A percentile compares a stretch with the other conserved stretches of the same genome.
phyloP scores from a whole-genome alignment of 129 eudicot species.

The Calendula officinalis region DNA sequence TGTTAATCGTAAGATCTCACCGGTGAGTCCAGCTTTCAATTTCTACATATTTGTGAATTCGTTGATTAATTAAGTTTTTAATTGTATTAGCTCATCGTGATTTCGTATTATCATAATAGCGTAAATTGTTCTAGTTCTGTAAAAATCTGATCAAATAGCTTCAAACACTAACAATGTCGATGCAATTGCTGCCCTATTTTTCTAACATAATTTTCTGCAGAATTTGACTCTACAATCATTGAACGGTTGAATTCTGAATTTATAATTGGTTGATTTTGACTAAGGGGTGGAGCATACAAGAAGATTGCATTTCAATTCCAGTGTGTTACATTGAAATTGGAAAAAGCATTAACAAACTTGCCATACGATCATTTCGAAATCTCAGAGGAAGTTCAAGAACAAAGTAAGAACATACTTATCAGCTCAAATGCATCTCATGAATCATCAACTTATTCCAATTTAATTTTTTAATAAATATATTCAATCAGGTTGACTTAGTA shows the following conservation, averaged over 20 bases:
- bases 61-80: neutral
- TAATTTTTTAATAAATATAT: neutral
- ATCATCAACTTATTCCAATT: neutral
- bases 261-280: slow-evolving; percentile 20
- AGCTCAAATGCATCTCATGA: neutral
- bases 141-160: neutral
- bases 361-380: slow-evolving; percentile 64
- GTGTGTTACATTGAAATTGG: slow-evolving; percentile 81
- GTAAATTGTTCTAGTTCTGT: no score
- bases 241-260: neutral
- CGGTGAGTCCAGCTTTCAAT: slow-evolving; percentile 41
- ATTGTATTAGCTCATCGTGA: slow-evolving; percentile 1
- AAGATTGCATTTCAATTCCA: slow-evolving; percentile 77
- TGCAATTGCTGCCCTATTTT: neutral
- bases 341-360: slow-evolving; percentile 57
- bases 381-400: slow-evolving; percentile 93
- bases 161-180: neutral
- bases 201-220: neutral
- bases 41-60: no score
- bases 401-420: slow-evolving; percentile 39
- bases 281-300: slow-evolving; percentile 72
- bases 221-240: neutral
- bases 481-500: slow-evolving; percentile 64
- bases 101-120: neutral
- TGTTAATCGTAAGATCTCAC: slow-evolving; percentile 52